Evolutionary conservation across 2,329 filamentous ascomycete species (phyloP), one percentile per base, ranked within the genome.

Genomic region (Fusarium burgessii): DNA sequence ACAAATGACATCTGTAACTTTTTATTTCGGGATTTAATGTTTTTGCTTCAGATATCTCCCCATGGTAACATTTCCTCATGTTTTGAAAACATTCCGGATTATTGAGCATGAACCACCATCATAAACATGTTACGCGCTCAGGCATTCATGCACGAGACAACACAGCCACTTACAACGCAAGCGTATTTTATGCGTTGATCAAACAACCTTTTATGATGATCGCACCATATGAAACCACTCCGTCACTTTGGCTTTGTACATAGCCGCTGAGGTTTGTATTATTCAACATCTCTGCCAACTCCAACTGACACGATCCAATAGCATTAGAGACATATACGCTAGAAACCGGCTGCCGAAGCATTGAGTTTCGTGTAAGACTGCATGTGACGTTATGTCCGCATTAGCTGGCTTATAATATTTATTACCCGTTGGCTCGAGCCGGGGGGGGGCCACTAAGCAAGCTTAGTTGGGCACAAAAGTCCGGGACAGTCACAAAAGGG

Each of bases 311-410:
- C 27, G 46, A 52, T 42, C 62, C 62, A 66, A 66, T 66, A 35
- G 42, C 20, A 18, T n/a, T 6, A 6, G n/a, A 35, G 20, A 35
- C 29, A 20, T 65, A 32, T 23, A 52, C 25, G 45, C 62, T 66
- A 51, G 54, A 61, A 52, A 50, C 41, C 51, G 35, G 35, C 25
- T 51, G 54, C 46, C 36, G 54, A 60, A 61, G 46, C 45, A 51
- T 52, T 46, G 29, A 33, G 62, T 61, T 66, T 66, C 41, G 46
- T 61, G 62, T 46, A 32, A 38, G 25, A 33, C 58, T 42, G 58
- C 27, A 46, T 35, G 40, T 32, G 54, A 61, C 47, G 23, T 25
- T 47, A 42, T 64, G 58, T 29, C 27, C 36, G 13, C 25, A 46
- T 47, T 38, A 32, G 45, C 43, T 58, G 33, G 25, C n/a, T 29